Evolutionary conservation across 345 rosid species (phyloP).

Genomic region (Acer yangbiense): DNA sequence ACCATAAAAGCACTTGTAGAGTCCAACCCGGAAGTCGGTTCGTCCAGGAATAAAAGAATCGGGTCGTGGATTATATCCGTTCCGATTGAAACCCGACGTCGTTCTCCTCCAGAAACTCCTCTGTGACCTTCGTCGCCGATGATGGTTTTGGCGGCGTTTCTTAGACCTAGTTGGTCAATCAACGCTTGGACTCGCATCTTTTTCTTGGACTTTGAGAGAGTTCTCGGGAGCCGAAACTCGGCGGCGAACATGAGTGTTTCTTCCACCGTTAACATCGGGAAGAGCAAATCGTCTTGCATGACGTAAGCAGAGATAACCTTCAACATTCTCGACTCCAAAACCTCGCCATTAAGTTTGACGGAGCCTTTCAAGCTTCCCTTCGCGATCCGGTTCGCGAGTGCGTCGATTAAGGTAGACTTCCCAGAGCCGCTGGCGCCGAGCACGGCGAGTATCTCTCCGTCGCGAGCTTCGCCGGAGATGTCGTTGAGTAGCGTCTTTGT

Average conservation of each 20-base stretch:
- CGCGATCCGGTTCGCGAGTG: conserved; percentile 79
- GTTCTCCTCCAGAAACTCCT: conserved; percentile 92
- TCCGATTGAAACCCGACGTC: conserved; percentile 91
- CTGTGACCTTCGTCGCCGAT: conserved; percentile 98
- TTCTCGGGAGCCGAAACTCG: conserved; percentile 82
- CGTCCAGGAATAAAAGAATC: conserved; percentile 81
- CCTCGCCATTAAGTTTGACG: conserved; percentile 69
- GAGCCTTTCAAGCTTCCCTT: conserved; percentile 77
- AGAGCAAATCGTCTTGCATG: conserved; percentile 89
- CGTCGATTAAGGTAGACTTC: conserved; percentile 83
- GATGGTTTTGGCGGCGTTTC: conserved; percentile 81
- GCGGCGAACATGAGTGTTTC: conserved; percentile 91
- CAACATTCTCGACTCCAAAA: conserved; percentile 66
- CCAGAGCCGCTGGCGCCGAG: conserved; percentile 97
- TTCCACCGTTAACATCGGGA: conserved; percentile 88
- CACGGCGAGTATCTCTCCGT: conserved; percentile 88
- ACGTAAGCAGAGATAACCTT: conserved; percentile 92
- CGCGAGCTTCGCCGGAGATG: conserved; percentile 82
- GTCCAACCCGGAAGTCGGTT: conserved; percentile 94
- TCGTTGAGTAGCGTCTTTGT: conserved; percentile 75
- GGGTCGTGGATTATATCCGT: conserved; percentile 93
- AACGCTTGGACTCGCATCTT: conserved; percentile 70
- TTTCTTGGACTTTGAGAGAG: conserved; percentile 76
- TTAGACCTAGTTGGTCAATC: conserved; percentile 81
- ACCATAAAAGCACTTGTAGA: conserved; percentile 97